Base-by-base conservation (phyloP, 352 stramenopile genomes). In the Globisporangium canariense region DNA sequence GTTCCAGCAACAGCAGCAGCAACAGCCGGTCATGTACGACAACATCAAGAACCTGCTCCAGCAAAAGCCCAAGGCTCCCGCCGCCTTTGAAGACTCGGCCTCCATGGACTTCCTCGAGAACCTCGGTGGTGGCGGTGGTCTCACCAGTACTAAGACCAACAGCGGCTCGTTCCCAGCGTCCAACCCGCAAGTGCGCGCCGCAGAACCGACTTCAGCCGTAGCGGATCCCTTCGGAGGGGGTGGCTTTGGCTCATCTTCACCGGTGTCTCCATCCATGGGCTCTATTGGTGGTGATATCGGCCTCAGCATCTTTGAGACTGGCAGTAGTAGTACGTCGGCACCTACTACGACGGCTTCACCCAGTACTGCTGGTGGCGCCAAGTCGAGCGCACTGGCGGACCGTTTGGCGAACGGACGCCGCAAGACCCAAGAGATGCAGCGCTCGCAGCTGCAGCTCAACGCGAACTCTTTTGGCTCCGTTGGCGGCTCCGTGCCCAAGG, bases 31-130 rank as follows among this genome's bases (percentile, higher is more conserved):
- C 58, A 89, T 91, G 77, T 91, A 91, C 71, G 83, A 91, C 69
- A 91, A 85, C 67, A 91, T 90, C 75, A 89, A 89, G 77, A 90
- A 91, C 64, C 67, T 91, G 14, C 70, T 91, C 1, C 75, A 90
- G 70, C 81, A 91, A 54, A 91, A 90, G 62, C 77, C 83, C 38
- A 83, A 81, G 60, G 50, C 68, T 2, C 50, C 69, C 0, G 70
- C 65, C 11, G 25, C 69, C 18, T 69, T 76, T 7, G 78, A 83
- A 49, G 81, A 88, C 64, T 58, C 74, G 25, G 71, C 77, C 1
- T 87, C 78, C 1, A 83, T 90, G 76, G 77, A 90, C 41, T 88
- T 88, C 60, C 62, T 90, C 41, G 78, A 88, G 66, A 78, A 79
- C 38, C 70, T 90, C 22, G 81, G 80, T n/a, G 45, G 69, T 34